Percentiles rank a stretch among this genome's conserved stretches.
These are phyloP conservation scores for Tetrapisispora taiwanensis DNA, from an alignment of 805 yeast species.

Conservation along the genomic window DNA sequence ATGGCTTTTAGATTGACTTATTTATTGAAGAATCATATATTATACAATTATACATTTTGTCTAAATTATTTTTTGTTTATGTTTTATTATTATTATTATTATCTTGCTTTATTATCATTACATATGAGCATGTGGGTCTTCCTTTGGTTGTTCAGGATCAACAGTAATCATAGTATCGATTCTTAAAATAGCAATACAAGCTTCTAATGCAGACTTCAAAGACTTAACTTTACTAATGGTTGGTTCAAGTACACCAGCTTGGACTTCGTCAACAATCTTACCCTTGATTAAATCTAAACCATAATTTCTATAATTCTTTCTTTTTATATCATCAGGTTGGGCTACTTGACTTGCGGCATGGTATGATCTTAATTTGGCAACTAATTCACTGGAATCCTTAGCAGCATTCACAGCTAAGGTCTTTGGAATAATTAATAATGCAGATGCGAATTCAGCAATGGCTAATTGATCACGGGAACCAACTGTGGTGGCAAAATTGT, in stretches of 20 bases:
- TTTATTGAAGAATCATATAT: too few relatives aligned
- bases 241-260: constrained; percentile 89
- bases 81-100: neutral
- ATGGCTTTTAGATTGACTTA: too few relatives aligned
- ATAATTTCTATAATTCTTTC: constrained; percentile 77
- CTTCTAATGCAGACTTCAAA: constrained; percentile 92
- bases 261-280: constrained; percentile 76
- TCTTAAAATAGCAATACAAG: constrained; percentile 93
- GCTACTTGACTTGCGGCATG: constrained; percentile 93
- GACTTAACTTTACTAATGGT: constrained; percentile 87
- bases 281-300: constrained; percentile 91
- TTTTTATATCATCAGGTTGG: constrained; percentile 68
- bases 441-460: constrained; percentile 91
- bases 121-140: constrained; percentile 78
- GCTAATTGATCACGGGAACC: constrained; percentile 97
- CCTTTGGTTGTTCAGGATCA: constrained; percentile 88
- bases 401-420: constrained; percentile 96
- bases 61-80: neutral
- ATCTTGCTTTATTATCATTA: neutral
- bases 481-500: constrained; percentile 94
- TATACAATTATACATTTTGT: neutral
- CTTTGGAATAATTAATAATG: constrained; percentile 86
- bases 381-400: constrained; percentile 88
- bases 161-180: constrained; percentile 97
- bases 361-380: constrained; percentile 90